Evolutionary conservation across 2,329 filamentous ascomycete genomes (phyloP).

Genomic region (Ramichloridium luteum): DNA sequence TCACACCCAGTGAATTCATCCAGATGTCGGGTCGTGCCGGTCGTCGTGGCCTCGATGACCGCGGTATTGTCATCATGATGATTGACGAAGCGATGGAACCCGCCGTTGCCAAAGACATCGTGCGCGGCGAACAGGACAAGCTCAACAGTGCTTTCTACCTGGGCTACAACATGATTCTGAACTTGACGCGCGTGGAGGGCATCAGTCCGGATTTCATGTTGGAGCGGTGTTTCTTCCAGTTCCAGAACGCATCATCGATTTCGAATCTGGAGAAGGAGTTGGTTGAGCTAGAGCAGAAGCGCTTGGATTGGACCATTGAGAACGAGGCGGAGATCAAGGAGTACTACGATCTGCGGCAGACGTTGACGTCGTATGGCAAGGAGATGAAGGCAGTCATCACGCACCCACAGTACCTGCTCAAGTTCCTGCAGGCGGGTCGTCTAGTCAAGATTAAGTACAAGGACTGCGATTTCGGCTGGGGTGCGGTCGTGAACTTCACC

Average conservation of each 20-base stretch:
- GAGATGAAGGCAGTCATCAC: constrained; percentile 89
- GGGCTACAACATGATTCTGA: constrained; percentile 98
- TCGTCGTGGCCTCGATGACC: constrained; percentile 90
- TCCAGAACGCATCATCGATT: constrained; percentile 87
- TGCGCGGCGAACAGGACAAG: constrained; percentile 91
- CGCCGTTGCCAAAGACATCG: constrained; percentile 83
- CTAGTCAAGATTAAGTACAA: constrained; percentile 73
- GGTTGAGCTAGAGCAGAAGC: constrained; percentile 62
- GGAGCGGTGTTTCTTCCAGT: constrained; percentile 96
- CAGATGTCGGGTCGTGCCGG: constrained; percentile 98
- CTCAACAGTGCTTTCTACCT: constrained; percentile 96
- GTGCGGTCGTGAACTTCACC: constrained; percentile 69
- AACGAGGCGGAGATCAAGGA: constrained; percentile 86
- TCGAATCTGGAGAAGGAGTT: constrained; percentile 74
- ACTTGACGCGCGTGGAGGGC: constrained; percentile 93
- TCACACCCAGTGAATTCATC: constrained; percentile 92
- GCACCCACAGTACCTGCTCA: constrained; percentile 73
- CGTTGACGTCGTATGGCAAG: constrained; percentile 68
- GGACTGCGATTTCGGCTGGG: constrained; percentile 85
- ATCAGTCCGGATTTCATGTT: constrained; percentile 98
- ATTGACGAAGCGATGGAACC: constrained; percentile 94
- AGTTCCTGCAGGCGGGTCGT: constrained; percentile 78
- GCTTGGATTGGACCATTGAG: constrained; percentile 60
- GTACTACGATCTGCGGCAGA: constrained; percentile 81
- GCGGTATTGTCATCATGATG: constrained; percentile 99